phyloP scores from a whole-genome alignment of 768 basidiomycete genomes.

The Lactifluus echinatus region DNA sequence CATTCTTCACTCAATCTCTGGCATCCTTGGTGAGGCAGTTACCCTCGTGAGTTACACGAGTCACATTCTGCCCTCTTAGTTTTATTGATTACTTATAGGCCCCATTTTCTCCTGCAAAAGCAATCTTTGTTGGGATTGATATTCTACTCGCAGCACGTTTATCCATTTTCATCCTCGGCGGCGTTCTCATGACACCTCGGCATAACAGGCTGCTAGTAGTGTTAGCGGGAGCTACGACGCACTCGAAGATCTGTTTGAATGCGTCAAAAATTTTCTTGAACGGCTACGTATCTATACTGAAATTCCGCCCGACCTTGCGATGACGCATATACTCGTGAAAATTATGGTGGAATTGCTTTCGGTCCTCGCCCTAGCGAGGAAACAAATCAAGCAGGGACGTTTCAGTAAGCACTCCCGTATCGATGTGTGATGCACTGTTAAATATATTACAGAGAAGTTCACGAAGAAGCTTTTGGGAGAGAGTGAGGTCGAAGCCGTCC shows the following conservation, averaged over 20 bases:
- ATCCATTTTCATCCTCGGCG: neutral
- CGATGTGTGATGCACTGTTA: neutral
- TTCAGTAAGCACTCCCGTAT: neutral
- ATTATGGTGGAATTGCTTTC: conserved; percentile 1
- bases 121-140: conserved; percentile 6
- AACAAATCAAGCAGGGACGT: neutral
- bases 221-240: neutral
- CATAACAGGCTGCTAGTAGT: neutral
- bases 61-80: neutral
- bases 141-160: neutral
- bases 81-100: neutral
- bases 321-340: neutral
- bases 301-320: neutral
- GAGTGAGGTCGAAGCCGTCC: neutral
- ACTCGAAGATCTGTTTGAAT: neutral
- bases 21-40: neutral
- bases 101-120: neutral
- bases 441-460: neutral
- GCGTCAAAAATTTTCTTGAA: neutral
- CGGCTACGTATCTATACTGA: neutral
- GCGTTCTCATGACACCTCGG: neutral
- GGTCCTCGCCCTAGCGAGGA: conserved; percentile 3
- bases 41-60: neutral
- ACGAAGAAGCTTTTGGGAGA: conserved; percentile 4
- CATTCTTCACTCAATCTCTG: neutral